These are phyloP conservation scores for Lentinula sp. DNA, from an alignment of 768 basidiomycete genomes.

Conservation along the genomic window DNA sequence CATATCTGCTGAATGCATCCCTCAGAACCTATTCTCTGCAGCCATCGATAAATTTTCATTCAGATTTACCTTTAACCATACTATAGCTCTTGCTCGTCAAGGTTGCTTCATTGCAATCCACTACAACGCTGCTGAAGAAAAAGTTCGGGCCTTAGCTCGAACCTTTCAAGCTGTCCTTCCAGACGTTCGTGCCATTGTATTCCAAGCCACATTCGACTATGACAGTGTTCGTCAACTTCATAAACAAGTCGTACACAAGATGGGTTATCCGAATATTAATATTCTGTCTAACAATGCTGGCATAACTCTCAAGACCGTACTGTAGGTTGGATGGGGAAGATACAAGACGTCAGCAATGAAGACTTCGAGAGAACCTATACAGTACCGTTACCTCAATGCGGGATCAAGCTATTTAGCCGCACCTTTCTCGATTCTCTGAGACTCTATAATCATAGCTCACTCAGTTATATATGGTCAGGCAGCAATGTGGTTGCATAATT, in stretches of 20 bases:
- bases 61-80: no score
- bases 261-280: constrained; percentile 48
- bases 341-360: constrained; percentile 32
- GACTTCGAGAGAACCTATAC: constrained; percentile 32
- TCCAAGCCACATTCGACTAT: constrained; percentile 43
- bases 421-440: background rate
- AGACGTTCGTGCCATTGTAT: constrained; percentile 34
- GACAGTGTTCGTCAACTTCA: constrained; percentile 38
- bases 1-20: no score
- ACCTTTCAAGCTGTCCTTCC: constrained; percentile 20
- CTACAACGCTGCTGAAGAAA: constrained; percentile 32
- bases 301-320: constrained; percentile 29
- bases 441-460: constrained; percentile 31
- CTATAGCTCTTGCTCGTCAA: constrained; percentile 35
- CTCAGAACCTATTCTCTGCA: no score
- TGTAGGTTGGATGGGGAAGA: constrained; percentile 40
- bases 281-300: constrained; percentile 50
- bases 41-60: no score
- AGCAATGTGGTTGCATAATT: constrained; percentile 43
- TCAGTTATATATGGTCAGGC: constrained; percentile 44
- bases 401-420: constrained; percentile 41
- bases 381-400: constrained; percentile 38
- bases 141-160: constrained; percentile 33
- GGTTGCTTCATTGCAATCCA: constrained; percentile 48
- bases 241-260: constrained; percentile 30